A percentile compares a stretch with the other conserved stretches of the same genome.
Conservation (phyloP, 2,329 filamentous ascomycete genomes). For the Sarocladium brachiariae region DNA sequence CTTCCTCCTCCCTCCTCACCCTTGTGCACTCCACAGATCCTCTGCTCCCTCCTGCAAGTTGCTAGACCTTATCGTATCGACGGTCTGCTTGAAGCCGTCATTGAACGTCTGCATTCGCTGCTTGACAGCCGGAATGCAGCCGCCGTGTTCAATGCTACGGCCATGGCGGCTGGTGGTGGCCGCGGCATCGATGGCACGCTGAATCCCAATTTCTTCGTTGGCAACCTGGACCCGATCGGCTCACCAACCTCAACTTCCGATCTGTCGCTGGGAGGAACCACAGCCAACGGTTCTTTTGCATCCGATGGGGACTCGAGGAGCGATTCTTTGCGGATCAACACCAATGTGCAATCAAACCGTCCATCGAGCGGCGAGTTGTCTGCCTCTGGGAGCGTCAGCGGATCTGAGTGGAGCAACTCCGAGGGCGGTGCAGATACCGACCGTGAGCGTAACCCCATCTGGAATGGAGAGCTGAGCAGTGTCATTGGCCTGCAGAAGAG, state of each 20-base stretch:
- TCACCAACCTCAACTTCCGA: conserved; percentile 27
- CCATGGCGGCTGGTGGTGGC: conserved; percentile 94
- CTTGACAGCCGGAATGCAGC: conserved; percentile 92
- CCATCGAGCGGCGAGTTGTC: conserved; percentile 39
- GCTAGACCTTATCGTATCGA: conserved; percentile 90
- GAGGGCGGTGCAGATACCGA: conserved; percentile 42
- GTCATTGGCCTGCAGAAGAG: conserved; percentile 95
- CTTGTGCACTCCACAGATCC: conserved; percentile 87
- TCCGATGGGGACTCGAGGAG: conserved; percentile 11
- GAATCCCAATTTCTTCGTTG: conserved; percentile 56
- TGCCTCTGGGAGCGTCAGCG: conserved; percentile 43
- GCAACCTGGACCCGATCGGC: conserved; percentile 36
- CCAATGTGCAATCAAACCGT: conserved; percentile 24
- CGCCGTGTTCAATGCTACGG: conserved; percentile 95
- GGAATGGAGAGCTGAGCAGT: conserved; percentile 75
- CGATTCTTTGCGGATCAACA: conserved; percentile 42
- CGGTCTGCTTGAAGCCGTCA: conserved; percentile 83
- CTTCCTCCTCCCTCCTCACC: conserved; percentile 69
- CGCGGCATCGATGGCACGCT: conserved; percentile 66
- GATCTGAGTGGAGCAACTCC: conserved; percentile 50
- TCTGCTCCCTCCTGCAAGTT: conserved; percentile 91
- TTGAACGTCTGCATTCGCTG: conserved; percentile 81
- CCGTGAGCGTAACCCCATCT: conserved; percentile 45
- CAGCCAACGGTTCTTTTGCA: conserved; percentile 11
- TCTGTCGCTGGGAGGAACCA: conserved; percentile 26